A percentile compares a stretch with the other conserved stretches of the same genome.
Evolutionary conservation across 2,329 filamentous ascomycete species (phyloP).

Genomic region (Microcyclospora tardicrescens): DNA sequence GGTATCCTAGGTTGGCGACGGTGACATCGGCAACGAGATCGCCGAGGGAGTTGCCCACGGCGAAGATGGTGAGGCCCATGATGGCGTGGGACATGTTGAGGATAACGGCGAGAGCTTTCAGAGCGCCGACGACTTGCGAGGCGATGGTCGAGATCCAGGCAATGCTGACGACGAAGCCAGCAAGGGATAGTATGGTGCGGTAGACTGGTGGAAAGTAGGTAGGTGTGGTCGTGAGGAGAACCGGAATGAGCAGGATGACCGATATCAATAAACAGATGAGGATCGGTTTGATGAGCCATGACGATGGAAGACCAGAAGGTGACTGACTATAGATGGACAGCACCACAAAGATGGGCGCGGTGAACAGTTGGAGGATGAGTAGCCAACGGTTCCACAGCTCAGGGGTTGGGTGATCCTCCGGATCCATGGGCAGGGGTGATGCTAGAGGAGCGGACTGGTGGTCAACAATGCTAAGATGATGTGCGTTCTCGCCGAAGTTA

Average conservation of each 20-base stretch:
- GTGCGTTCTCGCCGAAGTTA: slow-evolving; percentile 8
- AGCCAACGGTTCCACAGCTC: slow-evolving; percentile 81
- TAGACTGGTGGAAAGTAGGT: slow-evolving; percentile 52
- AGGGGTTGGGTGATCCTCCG: slow-evolving; percentile 3
- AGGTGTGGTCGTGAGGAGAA: slow-evolving; percentile 57
- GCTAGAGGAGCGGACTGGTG: not conserved
- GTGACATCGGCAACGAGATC: slow-evolving; percentile 93
- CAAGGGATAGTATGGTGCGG: slow-evolving; percentile 68
- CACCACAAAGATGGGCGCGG: slow-evolving; percentile 71
- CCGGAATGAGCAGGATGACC: slow-evolving; percentile 48
- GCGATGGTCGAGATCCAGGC: slow-evolving; percentile 96
- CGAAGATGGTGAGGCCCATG: slow-evolving; percentile 87
- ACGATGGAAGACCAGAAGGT: slow-evolving; percentile 34
- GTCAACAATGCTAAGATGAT: not conserved
- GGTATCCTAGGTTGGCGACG: slow-evolving; percentile 81
- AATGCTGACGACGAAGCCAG: slow-evolving; percentile 83
- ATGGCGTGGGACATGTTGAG: slow-evolving; percentile 89
- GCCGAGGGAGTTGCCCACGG: slow-evolving; percentile 87
- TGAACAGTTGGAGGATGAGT: slow-evolving; percentile 70
- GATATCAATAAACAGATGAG: slow-evolving; percentile 41
- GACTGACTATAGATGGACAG: slow-evolving; percentile 44
- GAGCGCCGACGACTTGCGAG: slow-evolving; percentile 84
- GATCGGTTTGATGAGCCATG: slow-evolving; percentile 44
- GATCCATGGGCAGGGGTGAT: slow-evolving; percentile 1
- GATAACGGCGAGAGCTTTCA: slow-evolving; percentile 87